Conservation (phyloP, 2,329 filamentous ascomycete species). For the Botrytis sinoallii region DNA sequence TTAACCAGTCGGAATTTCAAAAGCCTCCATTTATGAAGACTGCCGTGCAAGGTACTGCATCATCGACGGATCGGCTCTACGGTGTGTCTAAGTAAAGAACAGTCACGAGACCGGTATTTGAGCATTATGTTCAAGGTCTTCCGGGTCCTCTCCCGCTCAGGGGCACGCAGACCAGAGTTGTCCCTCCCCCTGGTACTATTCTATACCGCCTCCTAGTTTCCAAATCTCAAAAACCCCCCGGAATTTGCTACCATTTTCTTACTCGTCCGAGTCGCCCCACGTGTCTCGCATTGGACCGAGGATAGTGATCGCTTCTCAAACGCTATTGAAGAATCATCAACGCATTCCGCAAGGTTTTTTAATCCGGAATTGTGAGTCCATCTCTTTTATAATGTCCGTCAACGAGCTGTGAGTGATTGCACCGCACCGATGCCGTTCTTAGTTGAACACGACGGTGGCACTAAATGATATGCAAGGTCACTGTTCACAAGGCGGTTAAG, state of each 20-base stretch:
- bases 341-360: neutral
- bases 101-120: conserved; percentile 5
- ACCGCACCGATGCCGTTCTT: neutral
- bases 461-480: conserved; percentile 8
- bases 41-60: conserved; percentile 13
- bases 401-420: neutral
- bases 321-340: neutral
- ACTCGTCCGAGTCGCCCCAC: conserved; percentile 16
- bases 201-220: conserved; percentile 13
- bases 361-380: neutral
- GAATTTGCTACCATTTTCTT: neutral
- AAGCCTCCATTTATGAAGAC: neutral
- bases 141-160: conserved; percentile 22
- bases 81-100: neutral
- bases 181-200: neutral
- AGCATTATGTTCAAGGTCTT: conserved; percentile 12
- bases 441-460: neutral
- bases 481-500: conserved; percentile 14
- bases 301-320: conserved; percentile 1
- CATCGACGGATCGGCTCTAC: neutral
- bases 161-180: conserved; percentile 14
- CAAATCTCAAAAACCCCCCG: neutral
- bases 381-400: neutral
- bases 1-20: neutral
- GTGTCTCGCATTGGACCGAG: conserved; percentile 14